A percentile compares a stretch with the other conserved stretches of the same genome.
Evolutionary conservation across 1,284 basidiomycete genomes (phyloP).

Genomic region (Ceraceosorus guamensis): DNA sequence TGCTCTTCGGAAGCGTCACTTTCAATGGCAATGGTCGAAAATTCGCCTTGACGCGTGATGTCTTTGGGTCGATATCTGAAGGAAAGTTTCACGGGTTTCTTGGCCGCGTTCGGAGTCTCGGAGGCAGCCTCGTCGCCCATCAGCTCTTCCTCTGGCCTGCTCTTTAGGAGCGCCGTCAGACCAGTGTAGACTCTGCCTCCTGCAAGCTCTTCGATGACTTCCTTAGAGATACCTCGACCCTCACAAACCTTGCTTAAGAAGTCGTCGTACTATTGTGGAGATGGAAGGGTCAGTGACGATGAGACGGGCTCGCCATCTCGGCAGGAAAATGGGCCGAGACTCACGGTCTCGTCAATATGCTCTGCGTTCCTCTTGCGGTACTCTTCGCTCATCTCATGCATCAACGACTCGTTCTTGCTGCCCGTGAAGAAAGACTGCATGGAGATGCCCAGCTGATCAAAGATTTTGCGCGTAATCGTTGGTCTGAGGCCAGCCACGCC

Average conservation of each 20-base stretch:
- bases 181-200: slow-evolving; percentile 52
- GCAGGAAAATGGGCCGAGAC: slow-evolving; percentile 23
- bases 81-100: slow-evolving; percentile 5
- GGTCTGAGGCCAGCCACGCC: slow-evolving; percentile 50
- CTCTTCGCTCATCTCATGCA: slow-evolving; percentile 44
- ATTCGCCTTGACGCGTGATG: slow-evolving; percentile 13
- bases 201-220: slow-evolving; percentile 48
- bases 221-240: slow-evolving; percentile 47
- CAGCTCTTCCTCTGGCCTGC: slow-evolving; percentile 17
- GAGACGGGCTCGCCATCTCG: no score
- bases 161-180: slow-evolving; percentile 46
- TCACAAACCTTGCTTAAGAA: slow-evolving; percentile 41
- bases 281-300: no score
- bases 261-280: background rate
- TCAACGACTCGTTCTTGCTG: slow-evolving; percentile 41
- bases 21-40: background rate
- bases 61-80: background rate
- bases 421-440: slow-evolving; percentile 50
- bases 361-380: slow-evolving; percentile 39
- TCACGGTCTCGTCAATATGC: slow-evolving; percentile 47
- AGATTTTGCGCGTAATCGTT: slow-evolving; percentile 49
- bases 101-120: background rate
- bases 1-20: background rate
- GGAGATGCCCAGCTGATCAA: slow-evolving; percentile 44
- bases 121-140: background rate